Percentiles rank a stretch among this genome's conserved stretches.
phyloP scores from a whole-genome alignment of 2,329 filamentous ascomycete species.

The Aspergillus awamori region DNA sequence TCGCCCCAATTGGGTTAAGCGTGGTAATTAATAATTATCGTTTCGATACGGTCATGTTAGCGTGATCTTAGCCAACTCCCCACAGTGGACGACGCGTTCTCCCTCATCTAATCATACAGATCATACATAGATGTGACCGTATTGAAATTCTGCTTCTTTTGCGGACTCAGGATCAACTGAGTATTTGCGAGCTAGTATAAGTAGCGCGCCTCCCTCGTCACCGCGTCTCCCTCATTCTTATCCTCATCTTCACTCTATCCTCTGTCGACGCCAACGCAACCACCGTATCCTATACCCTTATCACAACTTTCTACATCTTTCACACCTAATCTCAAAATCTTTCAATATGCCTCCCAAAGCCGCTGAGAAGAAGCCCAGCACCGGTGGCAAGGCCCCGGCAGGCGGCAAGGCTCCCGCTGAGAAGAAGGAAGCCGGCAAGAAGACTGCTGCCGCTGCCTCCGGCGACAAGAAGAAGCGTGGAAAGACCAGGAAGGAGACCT shows the following conservation, averaged over 20 bases:
- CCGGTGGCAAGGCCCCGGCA: conserved; percentile 87
- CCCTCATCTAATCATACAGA: conserved; percentile 48
- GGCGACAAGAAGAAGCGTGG: conserved; percentile 99
- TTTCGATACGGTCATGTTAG: conserved; percentile 26
- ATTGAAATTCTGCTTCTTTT: conserved; percentile 52
- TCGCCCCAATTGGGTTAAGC: conserved; percentile 33
- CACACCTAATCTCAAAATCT: conserved; percentile 26
- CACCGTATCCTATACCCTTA: conserved; percentile 31
- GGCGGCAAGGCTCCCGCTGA: conserved; percentile 77
- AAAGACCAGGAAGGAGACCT: conserved; percentile 99
- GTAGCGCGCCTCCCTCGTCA: conserved; percentile 46
- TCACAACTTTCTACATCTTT: conserved; percentile 29
- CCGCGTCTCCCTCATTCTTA: conserved; percentile 40
- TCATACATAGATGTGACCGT: conserved; percentile 47
- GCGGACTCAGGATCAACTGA: conserved; percentile 49
- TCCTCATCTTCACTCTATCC: conserved; percentile 39
- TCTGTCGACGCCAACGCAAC: conserved; percentile 18
- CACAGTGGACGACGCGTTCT: conserved; percentile 26
- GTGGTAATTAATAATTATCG: conserved; percentile 26
- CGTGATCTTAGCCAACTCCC: conserved; percentile 18
- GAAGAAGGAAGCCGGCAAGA: conserved; percentile 99
- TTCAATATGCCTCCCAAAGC: conserved; percentile 94
- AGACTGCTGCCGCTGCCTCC: conserved; percentile 79
- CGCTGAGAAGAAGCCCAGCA: conserved; percentile 95
- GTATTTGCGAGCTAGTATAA: conserved; percentile 49